A percentile compares a stretch with the other conserved stretches of the same genome.
Conservation (phyloP, 495 filamentous ascomycete genomes). For the Hypoxylon fragiforme region DNA sequence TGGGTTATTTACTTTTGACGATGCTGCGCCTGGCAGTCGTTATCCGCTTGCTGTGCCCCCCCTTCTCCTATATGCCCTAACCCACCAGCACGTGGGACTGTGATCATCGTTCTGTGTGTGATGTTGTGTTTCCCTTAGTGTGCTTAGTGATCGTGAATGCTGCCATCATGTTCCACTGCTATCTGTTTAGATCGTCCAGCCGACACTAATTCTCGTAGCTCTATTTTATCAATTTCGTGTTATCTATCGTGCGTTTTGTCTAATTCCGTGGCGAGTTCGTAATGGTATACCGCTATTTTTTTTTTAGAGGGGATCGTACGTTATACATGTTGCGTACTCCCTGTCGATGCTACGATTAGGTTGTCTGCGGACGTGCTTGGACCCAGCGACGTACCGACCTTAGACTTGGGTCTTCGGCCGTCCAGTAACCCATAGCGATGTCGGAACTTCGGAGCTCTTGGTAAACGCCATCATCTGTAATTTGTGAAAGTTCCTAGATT, state of each 20-base stretch:
- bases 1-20: slow-evolving; percentile 15
- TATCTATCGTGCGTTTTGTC: slow-evolving; percentile 5
- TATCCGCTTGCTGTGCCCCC: slow-evolving; percentile 1
- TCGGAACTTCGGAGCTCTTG: slow-evolving; percentile 67
- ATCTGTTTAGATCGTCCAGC: slow-evolving; percentile 4
- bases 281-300: slow-evolving; percentile 13
- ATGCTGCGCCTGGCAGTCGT: slow-evolving; percentile 30
- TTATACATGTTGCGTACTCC: slow-evolving; percentile 2
- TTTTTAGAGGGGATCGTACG: slow-evolving; percentile 13
- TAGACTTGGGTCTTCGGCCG: slow-evolving; percentile 68
- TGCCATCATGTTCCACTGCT: slow-evolving; percentile 2
- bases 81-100: slow-evolving; percentile 1
- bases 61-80: not conserved
- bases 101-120: not conserved
- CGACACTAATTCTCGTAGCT: not conserved
- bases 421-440: slow-evolving; percentile 70
- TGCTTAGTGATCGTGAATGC: not conserved
- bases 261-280: slow-evolving; percentile 5
- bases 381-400: slow-evolving; percentile 56
- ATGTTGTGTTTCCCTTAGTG: too few species aligned
- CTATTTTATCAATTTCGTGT: not conserved
- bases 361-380: slow-evolving; percentile 43
- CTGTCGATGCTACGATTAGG: slow-evolving; percentile 17
- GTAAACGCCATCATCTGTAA: slow-evolving; percentile 70
- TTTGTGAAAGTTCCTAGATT: slow-evolving; percentile 65